Percentiles rank a stretch among this genome's conserved stretches.
These are phyloP conservation scores for Onygenales sp. DNA, from an alignment of 2,329 filamentous ascomycete species.

Conservation along the genomic window DNA sequence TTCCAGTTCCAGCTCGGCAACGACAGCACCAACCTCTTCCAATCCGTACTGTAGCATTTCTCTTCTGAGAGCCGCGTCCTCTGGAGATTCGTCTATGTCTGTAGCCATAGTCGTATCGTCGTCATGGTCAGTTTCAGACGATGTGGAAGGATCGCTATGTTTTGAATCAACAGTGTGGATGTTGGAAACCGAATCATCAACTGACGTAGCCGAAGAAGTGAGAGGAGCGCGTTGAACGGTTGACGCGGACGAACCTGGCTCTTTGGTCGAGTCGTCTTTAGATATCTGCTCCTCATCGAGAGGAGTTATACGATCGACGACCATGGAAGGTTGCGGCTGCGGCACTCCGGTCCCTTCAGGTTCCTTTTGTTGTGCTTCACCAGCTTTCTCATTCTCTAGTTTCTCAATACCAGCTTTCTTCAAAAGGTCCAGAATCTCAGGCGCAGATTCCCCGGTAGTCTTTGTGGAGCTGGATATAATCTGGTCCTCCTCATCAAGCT, in stretches of 20 bases:
- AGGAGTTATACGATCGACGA: not conserved
- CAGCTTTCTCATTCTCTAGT: constrained; percentile 19
- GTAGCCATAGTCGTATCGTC: constrained; percentile 44
- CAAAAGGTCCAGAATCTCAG: constrained; percentile 61
- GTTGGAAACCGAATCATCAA: not conserved
- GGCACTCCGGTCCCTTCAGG: no score
- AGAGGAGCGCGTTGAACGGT: not conserved
- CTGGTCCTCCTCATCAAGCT: constrained; percentile 84
- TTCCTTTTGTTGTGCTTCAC: constrained; percentile 8
- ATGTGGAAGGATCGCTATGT: not conserved
- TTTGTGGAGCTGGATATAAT: constrained; percentile 60
- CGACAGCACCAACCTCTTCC: constrained; percentile 80
- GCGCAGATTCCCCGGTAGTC: constrained; percentile 57
- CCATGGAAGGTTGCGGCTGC: no score
- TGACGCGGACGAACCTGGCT: not conserved
- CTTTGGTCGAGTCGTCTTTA: not conserved
- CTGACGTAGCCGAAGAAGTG: not conserved
- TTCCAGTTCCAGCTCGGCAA: constrained; percentile 82
- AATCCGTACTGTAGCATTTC: constrained; percentile 89
- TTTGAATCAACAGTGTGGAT: constrained; percentile 3
- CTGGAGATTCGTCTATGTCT: constrained; percentile 64
- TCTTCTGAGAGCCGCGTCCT: constrained; percentile 69
- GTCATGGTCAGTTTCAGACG: not conserved
- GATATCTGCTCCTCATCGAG: not conserved
- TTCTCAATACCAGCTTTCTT: constrained; percentile 64